A percentile compares a stretch with the other conserved stretches of the same genome.
Evolutionary conservation across 495 filamentous ascomycete species (phyloP).

Genomic region (Neurospora sp.): DNA sequence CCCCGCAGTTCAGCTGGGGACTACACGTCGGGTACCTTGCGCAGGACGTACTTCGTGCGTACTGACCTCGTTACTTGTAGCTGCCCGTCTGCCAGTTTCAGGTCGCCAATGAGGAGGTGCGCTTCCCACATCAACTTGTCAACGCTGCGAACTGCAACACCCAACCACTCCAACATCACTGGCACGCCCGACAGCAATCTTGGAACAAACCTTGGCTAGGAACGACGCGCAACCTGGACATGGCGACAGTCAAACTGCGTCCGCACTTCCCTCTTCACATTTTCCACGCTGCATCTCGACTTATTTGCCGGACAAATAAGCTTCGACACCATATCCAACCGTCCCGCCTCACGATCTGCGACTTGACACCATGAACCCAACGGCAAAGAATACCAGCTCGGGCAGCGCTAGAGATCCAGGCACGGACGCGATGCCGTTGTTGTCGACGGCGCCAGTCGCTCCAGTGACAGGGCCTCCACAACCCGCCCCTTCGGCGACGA

Average conservation of each 20-base stretch:
- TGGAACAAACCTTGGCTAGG: not conserved
- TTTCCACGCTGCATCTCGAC: not conserved
- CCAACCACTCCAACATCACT: not conserved
- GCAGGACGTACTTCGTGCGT: not conserved
- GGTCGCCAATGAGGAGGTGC: not conserved
- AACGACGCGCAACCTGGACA: not conserved
- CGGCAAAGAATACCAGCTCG: not conserved
- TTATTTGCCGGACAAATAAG: not conserved
- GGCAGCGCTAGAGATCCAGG: not conserved
- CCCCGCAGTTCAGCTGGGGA: not conserved
- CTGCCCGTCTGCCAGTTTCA: not conserved
- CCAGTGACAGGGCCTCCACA: conserved; percentile 8
- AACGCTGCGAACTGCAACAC: not conserved
- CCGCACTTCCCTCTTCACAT: not conserved
- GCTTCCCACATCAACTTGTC: not conserved
- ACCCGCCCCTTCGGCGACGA: conserved; percentile 12
- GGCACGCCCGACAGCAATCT: not conserved
- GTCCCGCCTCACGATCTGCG: not conserved
- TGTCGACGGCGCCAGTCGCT: not conserved
- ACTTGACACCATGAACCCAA: not conserved
- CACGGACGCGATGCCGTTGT: not conserved
- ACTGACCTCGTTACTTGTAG: not conserved
- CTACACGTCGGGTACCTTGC: not conserved
- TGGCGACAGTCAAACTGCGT: not conserved
- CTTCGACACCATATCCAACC: not conserved